Base-by-base conservation (phyloP, 1,139 yeast genomes). In the Zhuliangozyma parablackwelliae region DNA sequence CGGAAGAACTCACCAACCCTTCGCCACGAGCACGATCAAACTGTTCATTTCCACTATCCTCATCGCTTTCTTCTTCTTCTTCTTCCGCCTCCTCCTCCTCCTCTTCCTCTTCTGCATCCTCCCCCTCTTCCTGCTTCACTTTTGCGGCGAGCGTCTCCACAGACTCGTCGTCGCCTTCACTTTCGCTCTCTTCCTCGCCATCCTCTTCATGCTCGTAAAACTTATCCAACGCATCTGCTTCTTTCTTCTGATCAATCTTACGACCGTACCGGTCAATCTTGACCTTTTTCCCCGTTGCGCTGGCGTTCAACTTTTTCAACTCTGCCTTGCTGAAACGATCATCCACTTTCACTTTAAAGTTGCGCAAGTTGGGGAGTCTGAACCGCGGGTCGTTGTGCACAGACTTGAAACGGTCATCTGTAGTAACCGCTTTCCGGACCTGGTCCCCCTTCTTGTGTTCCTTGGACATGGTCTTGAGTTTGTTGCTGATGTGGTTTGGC, bases 311-410 rank as follows among this genome's bases (percentile, higher is more conserved):
- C 40, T 75, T 75, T 45, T 75, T 75, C 48, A 84, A 60, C 53
- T 89, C 97, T 33, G 75, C 72, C 49, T 78, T 78, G 47, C 81
- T 79, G 61, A 92, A 92, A 60, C 99, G 79, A 41, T 80, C 85
- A 62, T 92, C 99, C 30, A 94, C 74, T 49, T 85, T 80, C 31
- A 88, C 84, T 57, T 83, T 85, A 45, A 82, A 65, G 44, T 82
- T 80, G 50, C 80, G 80, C 55, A 74, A 72, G 48, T 74, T 81
- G 4, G 96, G 92, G 30, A 78, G 63, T 46, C 78, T 82, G 64
- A 92, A 92, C 47, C 96, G 73, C 3, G 98, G 97, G 59, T 94
- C 98, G 48, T 75, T 79, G 51, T 84, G 89, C 6, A 90, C 85
- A 5, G 82, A 69, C 16, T 84, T 65, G 61, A 92, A 92, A 56